Percentiles rank a stretch among this genome's conserved stretches.
phyloP scores from a whole-genome alignment of 805 yeast species.

The Candida piceae region DNA sequence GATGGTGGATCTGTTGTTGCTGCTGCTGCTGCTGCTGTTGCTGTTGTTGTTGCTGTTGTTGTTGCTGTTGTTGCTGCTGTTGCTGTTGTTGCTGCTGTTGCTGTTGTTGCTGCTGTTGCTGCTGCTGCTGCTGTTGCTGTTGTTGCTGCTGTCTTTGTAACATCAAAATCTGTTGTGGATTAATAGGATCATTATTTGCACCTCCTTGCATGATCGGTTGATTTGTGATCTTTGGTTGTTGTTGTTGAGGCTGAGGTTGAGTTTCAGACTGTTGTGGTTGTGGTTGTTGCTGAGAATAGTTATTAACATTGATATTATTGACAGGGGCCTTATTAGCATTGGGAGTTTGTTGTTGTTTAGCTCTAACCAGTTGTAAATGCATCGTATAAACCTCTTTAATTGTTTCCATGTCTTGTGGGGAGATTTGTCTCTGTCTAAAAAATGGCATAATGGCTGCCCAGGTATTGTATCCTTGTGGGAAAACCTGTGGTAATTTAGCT shows the following conservation, averaged over 20 bases:
- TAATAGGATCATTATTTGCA: conserved; percentile 14
- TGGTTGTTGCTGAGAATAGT: background rate
- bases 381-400: conserved; percentile 65
- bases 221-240: conserved; percentile 5
- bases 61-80: background rate
- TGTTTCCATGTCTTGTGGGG: conserved; percentile 50
- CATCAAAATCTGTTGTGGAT: conserved; percentile 29
- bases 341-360: conserved; percentile 34
- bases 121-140: conserved; percentile 10
- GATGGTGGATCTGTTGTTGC: conserved; percentile 11
- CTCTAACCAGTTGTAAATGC: conserved; percentile 53
- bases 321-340: conserved; percentile 9
- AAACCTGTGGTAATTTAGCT: conserved; percentile 56
- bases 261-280: too few species aligned
- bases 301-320: conserved; percentile 5
- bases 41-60: conserved; percentile 5
- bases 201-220: conserved; percentile 8
- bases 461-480: conserved; percentile 74
- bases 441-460: conserved; percentile 76
- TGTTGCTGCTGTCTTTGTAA: conserved; percentile 26
- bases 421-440: conserved; percentile 48
- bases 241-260: conserved; percentile 13
- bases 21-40: conserved; percentile 21
- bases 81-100: conserved; percentile 1
- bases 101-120: conserved; percentile 19